Evolutionary conservation across 352 stramenopile species (phyloP).

Genomic region (Phytophthora macrochlamydospora): DNA sequence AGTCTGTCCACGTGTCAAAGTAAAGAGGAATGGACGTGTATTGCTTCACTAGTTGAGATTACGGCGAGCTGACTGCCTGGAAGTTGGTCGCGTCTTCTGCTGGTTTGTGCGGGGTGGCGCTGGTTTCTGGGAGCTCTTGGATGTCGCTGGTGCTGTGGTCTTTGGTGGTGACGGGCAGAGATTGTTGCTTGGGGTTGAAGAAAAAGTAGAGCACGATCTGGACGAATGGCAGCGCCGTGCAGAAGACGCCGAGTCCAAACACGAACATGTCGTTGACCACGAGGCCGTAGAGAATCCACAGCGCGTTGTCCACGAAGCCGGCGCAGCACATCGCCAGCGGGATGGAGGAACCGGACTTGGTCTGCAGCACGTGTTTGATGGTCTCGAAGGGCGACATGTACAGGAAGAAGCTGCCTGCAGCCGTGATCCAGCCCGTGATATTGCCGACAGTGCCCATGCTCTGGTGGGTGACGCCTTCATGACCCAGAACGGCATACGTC

Average conservation of each 20-base stretch:
- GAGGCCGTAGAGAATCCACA: conserved; percentile 44
- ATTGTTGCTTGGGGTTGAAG: conserved; percentile 16
- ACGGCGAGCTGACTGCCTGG: background rate
- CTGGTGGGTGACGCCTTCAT: conserved; percentile 31
- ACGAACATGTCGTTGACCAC: conserved; percentile 43
- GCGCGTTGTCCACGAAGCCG: conserved; percentile 32
- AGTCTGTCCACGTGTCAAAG: conserved; percentile 23
- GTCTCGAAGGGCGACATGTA: conserved; percentile 40
- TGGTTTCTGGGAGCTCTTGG: conserved; percentile 3
- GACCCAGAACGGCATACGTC: conserved; percentile 34
- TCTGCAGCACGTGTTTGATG: conserved; percentile 28
- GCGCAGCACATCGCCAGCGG: conserved; percentile 38
- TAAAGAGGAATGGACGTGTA: background rate
- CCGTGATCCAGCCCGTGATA: conserved; percentile 31
- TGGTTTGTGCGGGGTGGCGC: conserved; percentile 1
- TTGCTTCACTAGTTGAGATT: background rate
- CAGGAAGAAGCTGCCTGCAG: conserved; percentile 31
- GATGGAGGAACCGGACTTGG: conserved; percentile 38
- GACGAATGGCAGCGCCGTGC: conserved; percentile 30
- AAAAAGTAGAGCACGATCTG: conserved; percentile 51
- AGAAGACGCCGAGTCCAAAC: conserved; percentile 40
- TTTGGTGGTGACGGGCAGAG: background rate
- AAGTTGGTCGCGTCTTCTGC: conserved; percentile 1
- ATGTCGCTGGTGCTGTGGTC: background rate
- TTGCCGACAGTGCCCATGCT: conserved; percentile 12